A percentile compares a stretch with the other conserved stretches of the same genome.
Evolutionary conservation across 371 early-diverging fungal species (phyloP).

Genomic region (Basidiobolus meristosporus): DNA sequence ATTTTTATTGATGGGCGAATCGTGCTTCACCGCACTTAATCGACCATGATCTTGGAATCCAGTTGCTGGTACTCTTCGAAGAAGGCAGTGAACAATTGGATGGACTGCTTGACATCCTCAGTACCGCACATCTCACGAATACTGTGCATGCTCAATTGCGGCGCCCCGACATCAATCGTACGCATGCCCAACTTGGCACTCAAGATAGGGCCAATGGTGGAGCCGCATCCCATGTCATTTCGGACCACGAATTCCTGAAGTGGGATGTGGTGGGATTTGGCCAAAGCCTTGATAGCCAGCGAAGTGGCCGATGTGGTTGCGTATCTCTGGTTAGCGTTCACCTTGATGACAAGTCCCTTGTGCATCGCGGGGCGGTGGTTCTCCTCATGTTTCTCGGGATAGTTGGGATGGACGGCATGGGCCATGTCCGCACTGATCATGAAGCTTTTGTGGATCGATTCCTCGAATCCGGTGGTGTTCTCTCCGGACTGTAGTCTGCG

Average conservation of each 20-base stretch:
- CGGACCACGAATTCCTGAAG: conserved; percentile 89
- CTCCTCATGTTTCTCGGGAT: conserved; percentile 70
- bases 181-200: conserved; percentile 86
- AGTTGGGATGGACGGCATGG: conserved; percentile 84
- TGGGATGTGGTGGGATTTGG: conserved; percentile 52
- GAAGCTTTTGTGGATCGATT: conserved; percentile 64
- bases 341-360: conserved; percentile 86
- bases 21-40: too few relatives aligned
- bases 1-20: too few relatives aligned
- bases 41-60: conserved; percentile 19
- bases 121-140: conserved; percentile 87
- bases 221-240: conserved; percentile 87
- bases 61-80: conserved; percentile 22
- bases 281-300: conserved; percentile 59
- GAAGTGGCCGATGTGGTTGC: conserved; percentile 86
- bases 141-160: conserved; percentile 91
- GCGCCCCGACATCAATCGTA: conserved; percentile 88
- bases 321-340: conserved; percentile 91
- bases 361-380: conserved; percentile 85
- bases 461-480: conserved; percentile 48
- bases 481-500: conserved; percentile 22
- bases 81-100: conserved; percentile 54
- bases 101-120: conserved; percentile 69
- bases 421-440: conserved; percentile 90
- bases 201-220: conserved; percentile 93